These are phyloP conservation scores for Backusella parvicylindrica DNA, from an alignment of 192 early-diverging fungal species.

Conservation along the genomic window DNA sequence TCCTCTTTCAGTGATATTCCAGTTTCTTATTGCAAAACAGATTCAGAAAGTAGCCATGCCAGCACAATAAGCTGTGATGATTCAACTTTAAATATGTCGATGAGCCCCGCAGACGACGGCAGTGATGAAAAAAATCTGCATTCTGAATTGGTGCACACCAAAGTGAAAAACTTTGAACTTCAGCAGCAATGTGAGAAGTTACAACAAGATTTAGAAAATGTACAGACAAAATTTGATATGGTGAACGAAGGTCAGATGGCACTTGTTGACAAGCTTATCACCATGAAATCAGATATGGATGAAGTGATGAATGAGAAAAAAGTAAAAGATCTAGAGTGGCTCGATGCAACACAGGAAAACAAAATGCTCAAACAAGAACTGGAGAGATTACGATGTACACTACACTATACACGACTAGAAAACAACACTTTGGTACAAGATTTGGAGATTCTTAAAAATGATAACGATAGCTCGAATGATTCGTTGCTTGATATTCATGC, in stretches of 20 bases:
- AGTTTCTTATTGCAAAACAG: neutral
- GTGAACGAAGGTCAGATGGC: slow-evolving; percentile 29
- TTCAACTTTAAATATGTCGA: neutral
- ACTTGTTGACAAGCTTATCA: slow-evolving; percentile 27
- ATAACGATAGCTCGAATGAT: neutral
- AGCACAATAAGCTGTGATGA: neutral
- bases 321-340: neutral
- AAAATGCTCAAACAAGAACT: slow-evolving; percentile 18
- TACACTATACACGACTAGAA: neutral
- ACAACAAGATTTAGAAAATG: slow-evolving; percentile 15
- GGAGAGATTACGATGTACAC: neutral
- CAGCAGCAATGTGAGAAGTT: slow-evolving; percentile 26
- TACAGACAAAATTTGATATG: slow-evolving; percentile 27
- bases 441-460: neutral
- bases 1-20: neutral
- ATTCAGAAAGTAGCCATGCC: neutral
- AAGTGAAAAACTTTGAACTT: slow-evolving; percentile 31
- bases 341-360: slow-evolving; percentile 25
- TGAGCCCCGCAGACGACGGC: neutral
- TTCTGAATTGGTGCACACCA: slow-evolving; percentile 23
- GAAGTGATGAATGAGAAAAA: slow-evolving; percentile 10
- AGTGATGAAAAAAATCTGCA: neutral
- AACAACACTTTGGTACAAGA: neutral
- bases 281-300: slow-evolving; percentile 27
- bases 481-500: neutral